Evolutionary conservation across 306 rosid species (phyloP), one percentile per base, ranked within the genome.

Genomic region (Leucaena leucocephala): DNA sequence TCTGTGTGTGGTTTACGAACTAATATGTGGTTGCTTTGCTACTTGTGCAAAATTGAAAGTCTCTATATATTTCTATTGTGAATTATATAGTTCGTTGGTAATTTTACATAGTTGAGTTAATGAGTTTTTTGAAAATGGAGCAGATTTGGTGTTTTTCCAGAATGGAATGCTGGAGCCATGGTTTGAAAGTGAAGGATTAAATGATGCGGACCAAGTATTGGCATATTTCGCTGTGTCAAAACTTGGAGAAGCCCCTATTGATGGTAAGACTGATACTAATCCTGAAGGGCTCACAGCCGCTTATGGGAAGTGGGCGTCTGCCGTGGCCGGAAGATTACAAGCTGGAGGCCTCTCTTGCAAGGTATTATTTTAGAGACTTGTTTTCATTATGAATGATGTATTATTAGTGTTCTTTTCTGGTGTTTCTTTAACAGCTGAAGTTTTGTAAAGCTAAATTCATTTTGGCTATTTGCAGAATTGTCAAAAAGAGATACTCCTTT

Each of bases 91-190:
- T 11, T 78, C 14, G 21, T 36, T 54, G 7, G 65, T 73, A 9
- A 36, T 50, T 65, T 35, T 8, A 11, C 2, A n/a, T 34, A 35
- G n/a, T 74, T 9, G 74, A 17, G 36, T 61, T n/a, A 17, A 59
- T 14, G 17, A 27, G 40, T 12, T 4, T 27, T n/a, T 74, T 90
- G 84, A 89, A 87, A 74, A 80, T 91, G 82, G 79, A 50, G 91
- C 98, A 93, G 99, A 95, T 90, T 87, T 93, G 97, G 93, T 93
- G 68, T 95, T 95, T 90, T 86, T 93, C 91, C 99, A 95, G 94
- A 93, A 93, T 74, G 99, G 99, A 71, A 95, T 95, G 98, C 83
- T 95, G 88, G 99, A 95, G 79, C 96, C 97, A 0, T 93, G 98
- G 98, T 84, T 92, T 50, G 84, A 90, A 85, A 90, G 90, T 80